Conservation (phyloP, 352 stramenopile species). For the Pythium monospermum region DNA sequence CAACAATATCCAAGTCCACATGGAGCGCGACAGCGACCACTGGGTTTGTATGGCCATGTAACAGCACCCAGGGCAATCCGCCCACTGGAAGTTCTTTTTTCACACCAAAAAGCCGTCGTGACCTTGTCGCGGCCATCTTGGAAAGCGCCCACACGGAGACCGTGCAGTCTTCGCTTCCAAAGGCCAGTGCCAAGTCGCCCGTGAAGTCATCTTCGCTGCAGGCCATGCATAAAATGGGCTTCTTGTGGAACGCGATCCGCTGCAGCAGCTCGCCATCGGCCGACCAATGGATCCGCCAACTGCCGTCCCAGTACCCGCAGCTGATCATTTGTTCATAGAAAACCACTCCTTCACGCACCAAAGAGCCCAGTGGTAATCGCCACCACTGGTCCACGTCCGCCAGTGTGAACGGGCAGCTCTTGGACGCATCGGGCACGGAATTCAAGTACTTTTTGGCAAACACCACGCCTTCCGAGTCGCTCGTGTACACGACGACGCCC, state of each 20-base stretch:
- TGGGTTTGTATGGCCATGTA: constrained; percentile 71
- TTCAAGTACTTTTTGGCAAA: constrained; percentile 77
- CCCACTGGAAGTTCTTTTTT: constrained; percentile 83
- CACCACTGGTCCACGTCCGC: constrained; percentile 85
- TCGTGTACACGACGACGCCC: constrained; percentile 79
- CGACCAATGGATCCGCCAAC: constrained; percentile 85
- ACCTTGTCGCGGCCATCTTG: constrained; percentile 70
- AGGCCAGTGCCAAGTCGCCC: constrained; percentile 74
- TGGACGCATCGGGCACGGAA: constrained; percentile 54
- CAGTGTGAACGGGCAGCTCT: constrained; percentile 71
- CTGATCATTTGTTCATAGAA: constrained; percentile 90
- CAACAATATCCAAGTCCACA: constrained; percentile 77
- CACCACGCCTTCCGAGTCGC: constrained; percentile 67
- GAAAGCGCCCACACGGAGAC: constrained; percentile 84
- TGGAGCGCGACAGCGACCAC: constrained; percentile 78
- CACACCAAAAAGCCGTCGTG: constrained; percentile 76
- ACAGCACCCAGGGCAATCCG: constrained; percentile 70
- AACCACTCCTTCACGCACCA: constrained; percentile 73
- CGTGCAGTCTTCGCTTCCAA: constrained; percentile 82
- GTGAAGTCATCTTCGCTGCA: constrained; percentile 84
- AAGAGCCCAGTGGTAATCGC: constrained; percentile 68
- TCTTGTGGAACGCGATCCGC: constrained; percentile 86
- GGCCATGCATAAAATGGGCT: constrained; percentile 82
- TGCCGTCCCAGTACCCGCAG: constrained; percentile 85
- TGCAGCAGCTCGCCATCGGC: constrained; percentile 80